phyloP scores from a whole-genome alignment of 768 basidiomycete genomes.

The Kwoniella bestiolae region DNA sequence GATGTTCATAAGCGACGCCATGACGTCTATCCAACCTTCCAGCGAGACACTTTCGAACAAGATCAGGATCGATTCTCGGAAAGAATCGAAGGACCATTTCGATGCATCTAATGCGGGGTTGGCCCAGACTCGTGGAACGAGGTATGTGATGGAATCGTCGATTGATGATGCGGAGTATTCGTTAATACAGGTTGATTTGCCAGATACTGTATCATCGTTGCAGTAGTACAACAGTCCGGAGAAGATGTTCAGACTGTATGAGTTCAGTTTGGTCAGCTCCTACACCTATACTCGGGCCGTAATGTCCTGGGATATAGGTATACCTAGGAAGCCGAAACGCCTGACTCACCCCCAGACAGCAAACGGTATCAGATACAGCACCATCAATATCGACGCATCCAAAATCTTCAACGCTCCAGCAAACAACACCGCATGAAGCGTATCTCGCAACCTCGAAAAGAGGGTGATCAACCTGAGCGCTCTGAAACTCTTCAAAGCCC shows the following conservation, averaged over 20 bases:
- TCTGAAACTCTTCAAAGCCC: slow-evolving; percentile 83
- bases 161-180: slow-evolving; percentile 71
- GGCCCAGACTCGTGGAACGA: slow-evolving; percentile 84
- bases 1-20: slow-evolving; percentile 78
- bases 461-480: slow-evolving; percentile 88
- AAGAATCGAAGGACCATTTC: slow-evolving; percentile 85
- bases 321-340: background rate
- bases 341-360: slow-evolving; percentile 56
- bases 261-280: slow-evolving; percentile 8
- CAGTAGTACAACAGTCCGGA: slow-evolving; percentile 79
- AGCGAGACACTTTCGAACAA: slow-evolving; percentile 94
- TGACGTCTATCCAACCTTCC: slow-evolving; percentile 96
- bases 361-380: slow-evolving; percentile 64
- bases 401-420: slow-evolving; percentile 81
- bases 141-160: slow-evolving; percentile 64
- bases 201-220: slow-evolving; percentile 69
- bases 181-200: slow-evolving; percentile 69
- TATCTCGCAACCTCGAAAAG: slow-evolving; percentile 79
- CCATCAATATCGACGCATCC: slow-evolving; percentile 85
- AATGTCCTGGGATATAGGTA: background rate
- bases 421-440: slow-evolving; percentile 82
- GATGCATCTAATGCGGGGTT: slow-evolving; percentile 70
- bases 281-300: background rate
- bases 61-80: slow-evolving; percentile 80
- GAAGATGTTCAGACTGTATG: slow-evolving; percentile 77